Conservation (phyloP, 164 flowering plant genomes). For the Dillenia suffruticosa region DNA sequence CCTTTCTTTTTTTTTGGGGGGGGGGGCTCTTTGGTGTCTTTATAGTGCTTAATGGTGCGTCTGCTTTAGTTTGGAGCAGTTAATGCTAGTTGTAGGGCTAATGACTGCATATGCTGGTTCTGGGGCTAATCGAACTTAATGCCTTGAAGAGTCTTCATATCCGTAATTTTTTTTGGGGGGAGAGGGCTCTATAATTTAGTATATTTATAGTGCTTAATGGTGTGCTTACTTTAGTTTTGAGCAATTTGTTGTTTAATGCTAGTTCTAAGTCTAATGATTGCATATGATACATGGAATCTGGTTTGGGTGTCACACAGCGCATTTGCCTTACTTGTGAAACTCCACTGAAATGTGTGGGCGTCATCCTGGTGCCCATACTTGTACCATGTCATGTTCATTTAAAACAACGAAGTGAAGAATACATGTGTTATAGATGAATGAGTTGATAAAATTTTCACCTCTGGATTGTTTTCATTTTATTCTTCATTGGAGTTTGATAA, state of each 20-base stretch:
- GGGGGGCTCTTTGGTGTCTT: no score
- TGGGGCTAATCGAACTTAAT: no score
- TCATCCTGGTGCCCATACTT: no score
- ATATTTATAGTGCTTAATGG: neutral
- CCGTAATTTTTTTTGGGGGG: neutral
- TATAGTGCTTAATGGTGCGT: neutral
- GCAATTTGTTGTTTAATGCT: slow-evolving; percentile 3
- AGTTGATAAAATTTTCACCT: no score
- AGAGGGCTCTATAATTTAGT: neutral
- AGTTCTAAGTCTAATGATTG: slow-evolving; percentile 75
- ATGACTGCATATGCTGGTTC: slow-evolving; percentile 46
- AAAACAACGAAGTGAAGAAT: no score
- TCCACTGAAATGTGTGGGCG: no score
- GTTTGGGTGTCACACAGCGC: no score
- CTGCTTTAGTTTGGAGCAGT: neutral
- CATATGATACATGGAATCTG: no score
- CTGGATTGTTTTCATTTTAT: no score
- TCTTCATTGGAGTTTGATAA: neutral
- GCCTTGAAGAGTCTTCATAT: neutral
- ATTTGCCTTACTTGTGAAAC: no score
- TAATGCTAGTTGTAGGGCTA: slow-evolving; percentile 36
- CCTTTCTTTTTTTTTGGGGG: neutral
- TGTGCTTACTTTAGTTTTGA: neutral
- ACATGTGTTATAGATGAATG: no score
- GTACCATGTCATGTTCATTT: no score